These are phyloP conservation scores for Malus hybrid DNA, from an alignment of 331 rosid genomes.

Conservation along the genomic window DNA sequence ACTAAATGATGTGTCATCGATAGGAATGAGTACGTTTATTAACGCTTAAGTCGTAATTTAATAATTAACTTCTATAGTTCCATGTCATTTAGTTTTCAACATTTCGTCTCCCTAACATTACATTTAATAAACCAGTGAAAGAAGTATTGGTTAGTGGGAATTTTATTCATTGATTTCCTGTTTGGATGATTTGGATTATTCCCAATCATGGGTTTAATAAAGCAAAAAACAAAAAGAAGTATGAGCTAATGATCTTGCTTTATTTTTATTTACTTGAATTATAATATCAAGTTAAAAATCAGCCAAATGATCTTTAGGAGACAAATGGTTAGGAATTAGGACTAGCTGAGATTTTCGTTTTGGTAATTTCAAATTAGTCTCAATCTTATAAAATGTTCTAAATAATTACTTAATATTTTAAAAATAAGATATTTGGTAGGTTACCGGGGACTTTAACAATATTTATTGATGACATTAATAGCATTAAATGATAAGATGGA, in stretches of 20 bases:
- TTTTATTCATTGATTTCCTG: not conserved
- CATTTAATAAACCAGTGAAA: not conserved
- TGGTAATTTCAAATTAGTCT: too few species aligned
- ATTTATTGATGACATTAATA: too few species aligned
- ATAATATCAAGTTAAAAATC: constrained; percentile 12
- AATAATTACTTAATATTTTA: too few species aligned
- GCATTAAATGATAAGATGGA: too few species aligned
- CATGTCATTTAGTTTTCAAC: too few species aligned
- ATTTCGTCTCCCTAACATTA: too few species aligned
- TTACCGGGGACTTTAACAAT: too few species aligned
- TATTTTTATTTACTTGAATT: not conserved
- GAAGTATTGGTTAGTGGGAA: not conserved
- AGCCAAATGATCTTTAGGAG: constrained; percentile 18
- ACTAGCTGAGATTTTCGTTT: not conserved
- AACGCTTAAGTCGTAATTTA: too few species aligned
- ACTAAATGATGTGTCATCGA: too few species aligned
- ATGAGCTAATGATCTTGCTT: constrained; percentile 20
- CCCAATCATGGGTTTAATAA: constrained; percentile 21
- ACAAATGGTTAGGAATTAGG: constrained; percentile 24
- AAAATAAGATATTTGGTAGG: too few species aligned
- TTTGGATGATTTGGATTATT: constrained; percentile 2
- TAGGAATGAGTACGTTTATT: fast-evolving
- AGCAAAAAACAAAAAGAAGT: not conserved
- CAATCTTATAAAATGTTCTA: too few species aligned
- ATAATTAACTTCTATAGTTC: too few species aligned